A percentile compares a stretch with the other conserved stretches of the same genome.
These are phyloP conservation scores for Zoysia japonica DNA, from an alignment of 176 grass and related monocot species.

Conservation along the genomic window DNA sequence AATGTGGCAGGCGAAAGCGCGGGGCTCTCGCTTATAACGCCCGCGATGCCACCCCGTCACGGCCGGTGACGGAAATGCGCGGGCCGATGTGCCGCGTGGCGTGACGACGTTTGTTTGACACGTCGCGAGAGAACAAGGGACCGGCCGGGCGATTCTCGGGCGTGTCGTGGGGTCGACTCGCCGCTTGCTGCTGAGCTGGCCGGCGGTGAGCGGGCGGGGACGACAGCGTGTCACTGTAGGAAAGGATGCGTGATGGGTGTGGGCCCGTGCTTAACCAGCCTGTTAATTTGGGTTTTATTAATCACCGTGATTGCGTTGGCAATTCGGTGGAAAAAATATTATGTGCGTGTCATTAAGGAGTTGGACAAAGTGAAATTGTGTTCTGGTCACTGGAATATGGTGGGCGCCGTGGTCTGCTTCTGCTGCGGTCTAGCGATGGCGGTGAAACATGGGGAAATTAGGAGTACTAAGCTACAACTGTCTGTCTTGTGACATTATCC, in stretches of 20 bases:
- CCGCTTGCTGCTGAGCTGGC: conserved; percentile 4
- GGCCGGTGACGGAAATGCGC: conserved; percentile 25
- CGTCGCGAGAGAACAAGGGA: background rate
- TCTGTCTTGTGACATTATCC: background rate
- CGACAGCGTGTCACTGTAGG: conserved; percentile 22
- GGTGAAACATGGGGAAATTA: background rate
- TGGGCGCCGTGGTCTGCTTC: conserved; percentile 5
- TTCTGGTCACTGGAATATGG: background rate
- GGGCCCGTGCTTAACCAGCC: background rate
- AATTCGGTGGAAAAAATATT: background rate
- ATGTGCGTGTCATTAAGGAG: background rate
- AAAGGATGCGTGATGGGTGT: background rate
- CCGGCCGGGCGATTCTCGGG: background rate
- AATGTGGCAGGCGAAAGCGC: background rate
- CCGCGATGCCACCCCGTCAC: conserved; percentile 2
- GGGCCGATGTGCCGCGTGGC: background rate
- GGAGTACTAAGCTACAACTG: background rate
- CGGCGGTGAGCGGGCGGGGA: background rate
- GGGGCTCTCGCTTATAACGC: conserved; percentile 37
- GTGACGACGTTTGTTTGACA: conserved; percentile 39
- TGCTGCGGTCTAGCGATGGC: background rate
- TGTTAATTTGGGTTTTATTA: background rate
- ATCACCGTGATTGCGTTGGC: background rate
- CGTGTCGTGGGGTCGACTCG: background rate
- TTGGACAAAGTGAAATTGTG: conserved; percentile 8